These are phyloP conservation scores for Lepraria neglecta DNA, from an alignment of 495 filamentous ascomycete genomes.

Conservation along the genomic window DNA sequence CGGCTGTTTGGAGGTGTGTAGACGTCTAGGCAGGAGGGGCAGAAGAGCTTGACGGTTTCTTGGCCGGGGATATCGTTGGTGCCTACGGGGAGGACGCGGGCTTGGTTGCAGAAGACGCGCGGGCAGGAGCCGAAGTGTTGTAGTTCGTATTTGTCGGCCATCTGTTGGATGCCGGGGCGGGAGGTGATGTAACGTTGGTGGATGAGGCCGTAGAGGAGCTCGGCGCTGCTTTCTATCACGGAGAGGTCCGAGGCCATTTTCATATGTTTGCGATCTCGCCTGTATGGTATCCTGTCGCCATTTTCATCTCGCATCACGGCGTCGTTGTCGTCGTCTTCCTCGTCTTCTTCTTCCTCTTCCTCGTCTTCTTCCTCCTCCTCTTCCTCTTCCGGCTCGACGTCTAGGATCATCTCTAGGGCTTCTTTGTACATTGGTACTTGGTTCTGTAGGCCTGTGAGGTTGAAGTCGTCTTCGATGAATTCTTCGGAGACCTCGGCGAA, in stretches of 20 bases:
- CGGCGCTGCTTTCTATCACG: slow-evolving; percentile 91
- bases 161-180: slow-evolving; percentile 93
- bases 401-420: slow-evolving; percentile 93
- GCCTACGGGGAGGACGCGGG: slow-evolving; percentile 86
- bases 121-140: slow-evolving; percentile 93
- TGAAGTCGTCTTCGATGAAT: slow-evolving; percentile 99
- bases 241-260: slow-evolving; percentile 85
- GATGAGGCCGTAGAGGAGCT: slow-evolving; percentile 95
- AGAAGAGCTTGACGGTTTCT: slow-evolving; percentile 98
- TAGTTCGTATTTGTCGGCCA: slow-evolving; percentile 97
- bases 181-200: slow-evolving; percentile 98
- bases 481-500: slow-evolving; percentile 98
- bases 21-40: slow-evolving; percentile 90
- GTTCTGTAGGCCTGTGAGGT: slow-evolving; percentile 86
- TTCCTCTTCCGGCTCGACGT: slow-evolving; percentile 92
- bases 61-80: slow-evolving; percentile 88
- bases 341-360: slow-evolving; percentile 64
- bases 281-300: slow-evolving; percentile 61
- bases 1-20: slow-evolving; percentile 96
- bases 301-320: slow-evolving; percentile 65
- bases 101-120: slow-evolving; percentile 77
- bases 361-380: slow-evolving; percentile 74
- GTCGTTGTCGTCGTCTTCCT: slow-evolving; percentile 73
- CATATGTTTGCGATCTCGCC: slow-evolving; percentile 71
- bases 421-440: slow-evolving; percentile 99